Base-by-base conservation (phyloP, 2,329 filamentous ascomycete species). In the Plenodomus lindquistii region DNA sequence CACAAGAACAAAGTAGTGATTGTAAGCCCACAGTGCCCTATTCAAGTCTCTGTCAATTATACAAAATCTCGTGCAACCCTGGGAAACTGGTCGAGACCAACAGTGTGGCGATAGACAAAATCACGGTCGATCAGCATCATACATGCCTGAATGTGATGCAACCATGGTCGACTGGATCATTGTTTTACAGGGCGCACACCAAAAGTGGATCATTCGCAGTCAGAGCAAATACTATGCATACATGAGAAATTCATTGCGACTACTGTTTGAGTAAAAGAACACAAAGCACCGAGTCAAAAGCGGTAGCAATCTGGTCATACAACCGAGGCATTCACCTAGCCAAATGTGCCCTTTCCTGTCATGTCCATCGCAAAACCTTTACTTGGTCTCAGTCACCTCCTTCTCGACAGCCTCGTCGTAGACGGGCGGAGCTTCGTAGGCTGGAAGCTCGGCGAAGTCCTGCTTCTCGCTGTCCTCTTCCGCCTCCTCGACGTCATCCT, bases 371-470 rank as follows among this genome's bases (percentile, higher is more conserved):
- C 34, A 20, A 13, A 34, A 7, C n/a, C 15, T 50, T 46, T 57
- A 65, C 48, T 63, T 59, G 18, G 55, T 41, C 47, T 65, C 54
- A 20, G 60, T 62, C 16, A 63, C 63, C 46, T 71, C 66, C 57
- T 70, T 67, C 54, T 67, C 62, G 2, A 57, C 42, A 27, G 58
- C 54, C 40, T 70, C 70, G 43, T 70, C 62, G 44, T 74, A 74
- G n/a, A 71, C 63, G 1, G 71, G 72, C 40, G 71, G 72, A 6
- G 67, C 65, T 10, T 74, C 72, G 41, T 70, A 70, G 11, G 66
- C 62, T 2, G 69, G 69, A 31, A 73, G 57, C 29, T 70, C 68
- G 11, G 57, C 62, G 42, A 63, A 71, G 15, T 60, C 63, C 44
- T 65, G 56, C 54, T 72, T 72, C 48, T 73, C 70, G 38, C 46